Evolutionary conservation across 257 asterid genomes (phyloP).

Genomic region (Scutellaria minor): DNA sequence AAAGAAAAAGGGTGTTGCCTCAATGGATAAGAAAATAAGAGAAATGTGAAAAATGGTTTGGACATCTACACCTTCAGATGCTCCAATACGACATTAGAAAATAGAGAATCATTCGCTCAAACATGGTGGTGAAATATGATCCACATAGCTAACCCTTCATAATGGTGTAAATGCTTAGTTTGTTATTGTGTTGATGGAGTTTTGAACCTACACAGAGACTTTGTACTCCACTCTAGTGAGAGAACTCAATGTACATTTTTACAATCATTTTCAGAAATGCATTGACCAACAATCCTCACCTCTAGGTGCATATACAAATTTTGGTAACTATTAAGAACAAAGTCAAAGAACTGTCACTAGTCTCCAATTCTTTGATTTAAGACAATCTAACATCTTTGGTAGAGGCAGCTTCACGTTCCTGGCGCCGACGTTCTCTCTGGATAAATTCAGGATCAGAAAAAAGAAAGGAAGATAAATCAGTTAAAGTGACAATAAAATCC

Average conservation of each 20-base stretch:
- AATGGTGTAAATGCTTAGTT: too few species aligned
- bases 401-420: constrained; percentile 66
- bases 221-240: neutral
- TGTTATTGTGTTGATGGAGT: too few species aligned
- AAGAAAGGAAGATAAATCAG: neutral
- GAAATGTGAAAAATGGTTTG: too few species aligned
- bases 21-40: too few species aligned
- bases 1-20: too few species aligned
- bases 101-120: too few species aligned
- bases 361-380: constrained; percentile 26
- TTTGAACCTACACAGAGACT: constrained; percentile 4
- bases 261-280: constrained; percentile 13
- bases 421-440: constrained; percentile 69
- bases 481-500: neutral
- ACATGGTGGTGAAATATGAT: too few species aligned
- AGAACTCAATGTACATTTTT: constrained; percentile 1
- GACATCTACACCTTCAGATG: too few species aligned
- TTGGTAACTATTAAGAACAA: constrained; percentile 21
- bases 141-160: too few species aligned
- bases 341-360: constrained; percentile 4
- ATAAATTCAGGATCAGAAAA: constrained; percentile 30
- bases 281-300: constrained; percentile 10
- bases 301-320: constrained; percentile 1
- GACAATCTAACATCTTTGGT: constrained; percentile 45
- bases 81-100: too few species aligned